Percentiles rank a stretch among this genome's conserved stretches.
Evolutionary conservation across 148 eudicot genomes (phyloP).

Genomic region (Camellia japonica): DNA sequence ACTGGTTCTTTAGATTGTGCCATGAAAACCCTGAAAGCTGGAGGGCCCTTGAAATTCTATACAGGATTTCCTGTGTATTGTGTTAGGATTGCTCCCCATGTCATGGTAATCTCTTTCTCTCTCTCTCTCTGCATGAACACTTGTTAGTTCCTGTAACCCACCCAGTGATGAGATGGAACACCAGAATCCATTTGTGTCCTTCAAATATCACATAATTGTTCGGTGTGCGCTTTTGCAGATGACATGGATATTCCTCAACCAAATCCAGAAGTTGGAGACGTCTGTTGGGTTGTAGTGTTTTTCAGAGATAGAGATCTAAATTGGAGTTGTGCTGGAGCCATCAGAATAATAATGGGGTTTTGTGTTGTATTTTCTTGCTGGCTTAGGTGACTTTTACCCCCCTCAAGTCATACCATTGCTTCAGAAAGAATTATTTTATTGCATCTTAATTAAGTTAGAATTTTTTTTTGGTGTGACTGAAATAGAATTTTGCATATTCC

Average conservation of each 20-base stretch:
- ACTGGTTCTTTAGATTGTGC: slow-evolving; percentile 81
- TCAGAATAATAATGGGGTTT: slow-evolving; percentile 3
- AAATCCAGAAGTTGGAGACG: slow-evolving; percentile 74
- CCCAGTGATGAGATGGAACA: background rate
- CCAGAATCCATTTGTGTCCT: background rate
- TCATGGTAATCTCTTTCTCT: slow-evolving; percentile 54
- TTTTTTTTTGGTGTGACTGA: background rate
- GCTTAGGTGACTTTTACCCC: slow-evolving; percentile 2
- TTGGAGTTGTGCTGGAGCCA: slow-evolving; percentile 1
- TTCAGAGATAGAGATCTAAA: slow-evolving; percentile 9
- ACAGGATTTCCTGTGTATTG: slow-evolving; percentile 95
- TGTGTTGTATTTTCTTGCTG: slow-evolving; percentile 20
- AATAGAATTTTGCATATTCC: background rate
- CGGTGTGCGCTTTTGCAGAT: slow-evolving; percentile 44
- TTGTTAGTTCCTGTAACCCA: background rate
- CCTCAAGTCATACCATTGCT: slow-evolving; percentile 11
- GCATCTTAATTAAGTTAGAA: background rate
- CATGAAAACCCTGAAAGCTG: slow-evolving; percentile 75
- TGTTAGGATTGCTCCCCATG: slow-evolving; percentile 93
- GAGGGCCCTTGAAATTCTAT: slow-evolving; percentile 92
- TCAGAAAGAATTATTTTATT: slow-evolving; percentile 6
- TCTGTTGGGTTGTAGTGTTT: slow-evolving; percentile 46
- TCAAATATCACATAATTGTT: background rate
- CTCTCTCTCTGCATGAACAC: background rate
- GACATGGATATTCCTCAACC: slow-evolving; percentile 94